Evolutionary conservation across 2,329 filamentous ascomycete species (phyloP).

Genomic region (Magnaporthiopsis poae): DNA sequence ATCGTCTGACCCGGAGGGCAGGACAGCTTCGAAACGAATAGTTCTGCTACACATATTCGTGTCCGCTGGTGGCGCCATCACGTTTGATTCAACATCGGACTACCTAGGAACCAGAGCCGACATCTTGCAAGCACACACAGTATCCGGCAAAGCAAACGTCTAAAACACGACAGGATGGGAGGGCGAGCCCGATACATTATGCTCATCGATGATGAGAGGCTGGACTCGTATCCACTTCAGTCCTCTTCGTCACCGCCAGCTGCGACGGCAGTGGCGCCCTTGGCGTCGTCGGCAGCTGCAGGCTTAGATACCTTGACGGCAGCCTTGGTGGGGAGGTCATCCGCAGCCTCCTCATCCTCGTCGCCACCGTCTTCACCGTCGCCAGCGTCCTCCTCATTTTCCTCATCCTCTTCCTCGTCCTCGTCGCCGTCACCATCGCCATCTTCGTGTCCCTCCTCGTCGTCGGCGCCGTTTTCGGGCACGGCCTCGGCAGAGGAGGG

Average conservation of each 20-base stretch:
- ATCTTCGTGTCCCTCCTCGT: conserved; percentile 20
- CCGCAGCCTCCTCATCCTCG: conserved; percentile 9
- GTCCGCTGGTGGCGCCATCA: not conserved
- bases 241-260: conserved; percentile 13
- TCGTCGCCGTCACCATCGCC: conserved; percentile 24
- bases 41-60: not conserved
- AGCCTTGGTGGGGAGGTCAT: conserved; percentile 10
- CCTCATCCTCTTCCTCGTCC: conserved; percentile 21
- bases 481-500: conserved; percentile 21
- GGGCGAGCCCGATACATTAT: not conserved
- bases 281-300: conserved; percentile 9
- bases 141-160: not conserved
- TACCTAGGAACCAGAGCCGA: not conserved
- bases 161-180: not conserved
- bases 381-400: conserved; percentile 22
- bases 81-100: not conserved
- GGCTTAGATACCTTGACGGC: conserved; percentile 11
- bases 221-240: conserved; percentile 1
- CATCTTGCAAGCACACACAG: not conserved
- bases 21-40: not conserved
- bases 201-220: too few species aligned
- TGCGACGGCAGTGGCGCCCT: conserved; percentile 7
- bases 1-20: not conserved
- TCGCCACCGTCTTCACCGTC: conserved; percentile 15
- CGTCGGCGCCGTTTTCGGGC: conserved; percentile 18